Evolutionary conservation across 371 early-diverging fungal genomes (phyloP), one percentile per base, ranked within the genome.

Genomic region (Mucor saturninus): DNA sequence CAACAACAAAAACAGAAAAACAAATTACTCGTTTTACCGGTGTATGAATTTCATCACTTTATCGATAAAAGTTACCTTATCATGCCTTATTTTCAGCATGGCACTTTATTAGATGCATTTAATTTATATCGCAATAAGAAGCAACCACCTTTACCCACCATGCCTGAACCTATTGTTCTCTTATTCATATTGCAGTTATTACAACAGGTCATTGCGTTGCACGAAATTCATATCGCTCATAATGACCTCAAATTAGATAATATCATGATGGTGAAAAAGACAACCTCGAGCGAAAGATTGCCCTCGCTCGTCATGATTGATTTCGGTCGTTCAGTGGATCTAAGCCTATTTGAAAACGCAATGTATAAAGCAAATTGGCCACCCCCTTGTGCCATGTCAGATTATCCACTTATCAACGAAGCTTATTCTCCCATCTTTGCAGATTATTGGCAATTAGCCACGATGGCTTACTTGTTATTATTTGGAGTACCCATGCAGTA

Each of bases 221-320:
- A 84, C 51, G 10, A 21, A 0, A 56, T 62, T 2, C 67, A 62
- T 11, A 77, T 81, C 21, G 48, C 69, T 42, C 84, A 84, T 59
- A 74, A 77, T 48, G 84, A 84, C 56, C 58, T 84, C 26, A 84
- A 84, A 58, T 59, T 74, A 2, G 84, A 84, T 48, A 84, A 84
- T 58, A 58, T 77, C 29, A 63, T 83, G 67, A 8, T 83, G 8
- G 50, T 26, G 13, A 50, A 9, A 10, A 50, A 30, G 30, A 13
- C 9, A 6, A 6, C 28, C 5, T 10, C 3, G 7, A 7, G 3
- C 21, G 28, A 55, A 26, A n/a, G 13, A 38, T 48, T 48, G 13
- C 68, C 68, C 40, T 52, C 48, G 5, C 21, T 83, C 0, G 65
- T 64, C 14, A 31, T 84, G 42, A 77, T 84, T 37, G 84, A 84